phyloP scores from a whole-genome alignment of 768 basidiomycete species.

The Xerocomellus intermedius region DNA sequence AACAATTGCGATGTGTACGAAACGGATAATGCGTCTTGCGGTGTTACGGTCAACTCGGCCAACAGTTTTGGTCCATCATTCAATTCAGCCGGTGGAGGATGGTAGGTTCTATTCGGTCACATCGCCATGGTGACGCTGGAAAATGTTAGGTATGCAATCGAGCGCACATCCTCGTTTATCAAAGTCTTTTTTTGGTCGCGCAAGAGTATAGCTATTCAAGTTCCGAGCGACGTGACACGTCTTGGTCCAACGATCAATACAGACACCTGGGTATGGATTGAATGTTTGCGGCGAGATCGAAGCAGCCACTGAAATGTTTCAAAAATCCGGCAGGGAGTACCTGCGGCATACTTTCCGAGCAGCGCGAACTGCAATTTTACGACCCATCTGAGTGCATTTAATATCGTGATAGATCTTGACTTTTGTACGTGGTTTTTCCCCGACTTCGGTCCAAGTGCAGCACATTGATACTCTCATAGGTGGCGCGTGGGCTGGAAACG shows the following conservation, averaged over 20 bases:
- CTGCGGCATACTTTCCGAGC: constrained; percentile 58
- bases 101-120: constrained; percentile 16
- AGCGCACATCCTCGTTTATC: constrained; percentile 33
- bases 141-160: constrained; percentile 37
- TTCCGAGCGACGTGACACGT: constrained; percentile 33
- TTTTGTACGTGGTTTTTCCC: constrained; percentile 20
- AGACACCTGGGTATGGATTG: constrained; percentile 24
- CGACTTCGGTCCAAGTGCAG: background rate
- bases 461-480: constrained; percentile 8
- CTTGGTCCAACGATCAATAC: constrained; percentile 18
- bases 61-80: constrained; percentile 36
- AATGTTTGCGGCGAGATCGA: background rate
- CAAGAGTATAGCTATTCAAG: constrained; percentile 16
- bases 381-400: constrained; percentile 52
- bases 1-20: constrained; percentile 32
- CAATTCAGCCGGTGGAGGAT: constrained; percentile 37
- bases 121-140: background rate
- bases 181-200: constrained; percentile 43
- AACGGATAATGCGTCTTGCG: constrained; percentile 32
- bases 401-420: constrained; percentile 59
- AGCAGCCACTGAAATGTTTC: background rate
- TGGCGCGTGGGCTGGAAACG: constrained; percentile 29
- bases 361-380: constrained; percentile 55
- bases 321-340: constrained; percentile 44
- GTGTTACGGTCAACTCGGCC: constrained; percentile 24